Base-by-base conservation (phyloP, 441 rosid species). In the Eugenia klotzschiana region DNA sequence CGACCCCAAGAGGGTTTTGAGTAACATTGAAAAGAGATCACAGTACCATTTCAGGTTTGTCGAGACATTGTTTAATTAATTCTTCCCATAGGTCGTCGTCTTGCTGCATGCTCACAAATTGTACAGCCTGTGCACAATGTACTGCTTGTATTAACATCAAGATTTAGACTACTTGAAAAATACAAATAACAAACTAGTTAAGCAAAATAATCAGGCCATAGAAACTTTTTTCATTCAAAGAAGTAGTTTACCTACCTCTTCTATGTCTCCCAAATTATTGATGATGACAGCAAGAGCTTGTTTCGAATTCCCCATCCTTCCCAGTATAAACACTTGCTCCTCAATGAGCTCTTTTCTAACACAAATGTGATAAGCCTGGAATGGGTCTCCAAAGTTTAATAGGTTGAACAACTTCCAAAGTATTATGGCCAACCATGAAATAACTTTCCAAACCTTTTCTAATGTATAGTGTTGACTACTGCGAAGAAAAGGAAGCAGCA, bases 1-100 rank as follows among this genome's bases (percentile, higher is more conserved):
- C 46, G 20, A 18, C 33, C 77, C 77, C 43, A 20, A 64, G 46
- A 64, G 37, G 25, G 46, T 33, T 64, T 53, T 64, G 22, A 64
- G 77, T 18, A 64, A 33, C 77, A 33, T 79, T 57, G 25, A 49
- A 81, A 14, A 50, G 79, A 73, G 74, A 51, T 79, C 83, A 81
- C 26, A 0, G 9, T 91, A 95, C 99, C 99, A 96, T 97, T 92
- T 97, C 99, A 64, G 99, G 98, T 89, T 92, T 96, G 91, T 96
- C 84, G 80, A 96, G 89, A 88, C 99, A 97, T 87, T 96, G 99
- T 87, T 91, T 93, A 86, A 97, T 93, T 87, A 97, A 88, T 88
- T 96, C 99, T 91, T 97, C 98, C 99, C 99, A 97, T 80, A 97
- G 96, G 50, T 94, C 99, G 88, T 97, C 99, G 85, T 97, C 98